phyloP scores from a whole-genome alignment of 345 rosid genomes.

The Limnanthes douglasii region DNA sequence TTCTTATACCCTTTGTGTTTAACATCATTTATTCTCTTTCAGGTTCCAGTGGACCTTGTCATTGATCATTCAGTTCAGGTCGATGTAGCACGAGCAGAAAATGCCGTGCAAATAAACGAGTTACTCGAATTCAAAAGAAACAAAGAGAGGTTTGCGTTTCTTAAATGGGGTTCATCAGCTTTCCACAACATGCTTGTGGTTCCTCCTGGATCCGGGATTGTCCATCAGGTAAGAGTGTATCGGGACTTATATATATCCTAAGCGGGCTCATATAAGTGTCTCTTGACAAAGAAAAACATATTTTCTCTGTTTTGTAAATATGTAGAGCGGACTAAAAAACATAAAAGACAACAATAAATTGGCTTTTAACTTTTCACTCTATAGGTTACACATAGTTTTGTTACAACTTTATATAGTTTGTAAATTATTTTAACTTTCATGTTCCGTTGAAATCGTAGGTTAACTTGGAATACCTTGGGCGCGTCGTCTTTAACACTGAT shows the following conservation, averaged over 20 bases:
- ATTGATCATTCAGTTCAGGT: slow-evolving; percentile 89
- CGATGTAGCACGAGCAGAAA: slow-evolving; percentile 59
- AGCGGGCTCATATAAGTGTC: slow-evolving; percentile 2
- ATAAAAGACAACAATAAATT: too few species aligned
- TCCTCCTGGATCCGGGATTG: slow-evolving; percentile 68
- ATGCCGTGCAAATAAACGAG: slow-evolving; percentile 54
- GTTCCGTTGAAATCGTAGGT: slow-evolving; percentile 29
- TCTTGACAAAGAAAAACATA: too few species aligned
- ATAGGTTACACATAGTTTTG: slow-evolving; percentile 5
- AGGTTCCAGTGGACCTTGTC: slow-evolving; percentile 90
- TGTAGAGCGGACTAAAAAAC: too few species aligned
- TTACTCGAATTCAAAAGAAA: slow-evolving; percentile 62
- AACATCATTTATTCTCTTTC: slow-evolving; percentile 6
- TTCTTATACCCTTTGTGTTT: background rate
- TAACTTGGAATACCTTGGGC: slow-evolving; percentile 80
- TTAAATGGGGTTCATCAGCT: slow-evolving; percentile 60
- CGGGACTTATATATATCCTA: slow-evolving; percentile 1
- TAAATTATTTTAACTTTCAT: background rate
- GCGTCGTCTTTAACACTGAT: slow-evolving; percentile 65
- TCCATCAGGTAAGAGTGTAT: slow-evolving; percentile 42
- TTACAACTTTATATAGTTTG: background rate
- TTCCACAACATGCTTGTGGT: slow-evolving; percentile 64
- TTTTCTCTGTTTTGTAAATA: slow-evolving; percentile 1
- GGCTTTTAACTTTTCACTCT: slow-evolving; percentile 4
- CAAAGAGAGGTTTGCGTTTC: slow-evolving; percentile 52